Percentiles rank a stretch among this genome's conserved stretches.
Conservation (phyloP, 2,329 filamentous ascomycete species). For the Fusarium sp. region DNA sequence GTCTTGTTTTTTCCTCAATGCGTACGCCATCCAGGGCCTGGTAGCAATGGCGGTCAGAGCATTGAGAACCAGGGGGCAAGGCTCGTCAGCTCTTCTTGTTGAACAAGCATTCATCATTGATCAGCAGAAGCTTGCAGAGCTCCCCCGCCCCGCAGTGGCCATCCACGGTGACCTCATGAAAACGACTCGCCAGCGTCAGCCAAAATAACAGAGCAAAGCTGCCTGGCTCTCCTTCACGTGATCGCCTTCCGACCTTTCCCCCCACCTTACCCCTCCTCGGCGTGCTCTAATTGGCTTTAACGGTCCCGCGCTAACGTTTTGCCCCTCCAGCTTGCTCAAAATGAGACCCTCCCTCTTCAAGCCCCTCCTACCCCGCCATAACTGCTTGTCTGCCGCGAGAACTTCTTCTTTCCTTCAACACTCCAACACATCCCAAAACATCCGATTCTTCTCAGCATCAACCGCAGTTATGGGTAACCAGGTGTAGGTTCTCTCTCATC, state of each 20-base stretch:
- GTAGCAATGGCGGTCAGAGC: conserved; percentile 38
- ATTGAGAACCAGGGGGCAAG: conserved; percentile 11
- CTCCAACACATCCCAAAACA: conserved; percentile 55
- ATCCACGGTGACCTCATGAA: conserved; percentile 48
- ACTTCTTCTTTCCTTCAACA: conserved; percentile 59
- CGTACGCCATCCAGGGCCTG: conserved; percentile 6
- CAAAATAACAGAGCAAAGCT: conserved; percentile 35
- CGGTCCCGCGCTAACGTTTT: conserved; percentile 54
- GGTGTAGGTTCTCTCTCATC: conserved; percentile 66
- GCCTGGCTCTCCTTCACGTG: conserved; percentile 49
- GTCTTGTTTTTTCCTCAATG: conserved; percentile 21
- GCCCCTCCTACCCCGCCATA: conserved; percentile 63
- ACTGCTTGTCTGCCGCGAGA: conserved; percentile 56
- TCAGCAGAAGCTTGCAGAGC: conserved; percentile 39
- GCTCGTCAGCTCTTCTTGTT: conserved; percentile 18
- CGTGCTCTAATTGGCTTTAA: conserved; percentile 46
- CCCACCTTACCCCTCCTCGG: conserved; percentile 18
- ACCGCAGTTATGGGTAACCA: conserved; percentile 78
- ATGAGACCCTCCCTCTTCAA: conserved; percentile 60
- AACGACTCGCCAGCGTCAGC: conserved; percentile 16
- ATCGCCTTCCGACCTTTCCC: conserved; percentile 37
- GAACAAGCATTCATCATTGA: conserved; percentile 29
- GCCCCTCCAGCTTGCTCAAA: conserved; percentile 58
- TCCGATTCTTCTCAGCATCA: conserved; percentile 65
- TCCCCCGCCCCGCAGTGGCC: conserved; percentile 35